Percentiles rank a stretch among this genome's conserved stretches.
Evolutionary conservation across 805 yeast species (phyloP).

Genomic region (Metschnikowia corniflorae): DNA sequence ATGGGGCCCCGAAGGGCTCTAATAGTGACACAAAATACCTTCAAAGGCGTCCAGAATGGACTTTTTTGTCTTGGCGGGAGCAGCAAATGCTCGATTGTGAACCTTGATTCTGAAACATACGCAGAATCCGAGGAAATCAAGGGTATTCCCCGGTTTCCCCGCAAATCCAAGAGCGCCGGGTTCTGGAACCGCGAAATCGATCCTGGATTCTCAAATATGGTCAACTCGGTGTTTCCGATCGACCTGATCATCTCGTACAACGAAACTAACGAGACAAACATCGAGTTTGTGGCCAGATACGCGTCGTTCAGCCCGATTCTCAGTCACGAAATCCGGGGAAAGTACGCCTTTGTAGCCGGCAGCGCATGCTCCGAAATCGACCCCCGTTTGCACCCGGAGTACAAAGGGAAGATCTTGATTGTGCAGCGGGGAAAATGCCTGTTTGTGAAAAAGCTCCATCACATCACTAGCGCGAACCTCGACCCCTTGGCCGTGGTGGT

Average conservation of each 20-base stretch:
- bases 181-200: conserved; percentile 8
- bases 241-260: conserved; percentile 35
- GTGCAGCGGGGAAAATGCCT: conserved; percentile 50
- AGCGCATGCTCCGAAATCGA: conserved; percentile 28
- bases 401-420: conserved; percentile 22
- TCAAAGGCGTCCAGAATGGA: neutral
- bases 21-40: neutral
- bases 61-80: neutral
- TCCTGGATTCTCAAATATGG: conserved; percentile 20
- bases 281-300: conserved; percentile 31
- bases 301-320: conserved; percentile 42
- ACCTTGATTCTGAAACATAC: neutral
- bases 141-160: no score
- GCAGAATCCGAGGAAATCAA: neutral
- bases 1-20: neutral
- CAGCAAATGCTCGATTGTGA: neutral
- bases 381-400: conserved; percentile 11
- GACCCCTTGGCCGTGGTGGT: conserved; percentile 50
- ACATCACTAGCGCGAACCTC: conserved; percentile 33
- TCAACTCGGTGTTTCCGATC: conserved; percentile 41
- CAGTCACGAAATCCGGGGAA: conserved; percentile 21
- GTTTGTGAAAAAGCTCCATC: conserved; percentile 49
- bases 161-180: neutral
- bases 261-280: conserved; percentile 13
- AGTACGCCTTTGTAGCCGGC: conserved; percentile 25